Evolutionary conservation across 1,139 yeast genomes (phyloP).

Genomic region (Blastobotrys ciferrii): DNA sequence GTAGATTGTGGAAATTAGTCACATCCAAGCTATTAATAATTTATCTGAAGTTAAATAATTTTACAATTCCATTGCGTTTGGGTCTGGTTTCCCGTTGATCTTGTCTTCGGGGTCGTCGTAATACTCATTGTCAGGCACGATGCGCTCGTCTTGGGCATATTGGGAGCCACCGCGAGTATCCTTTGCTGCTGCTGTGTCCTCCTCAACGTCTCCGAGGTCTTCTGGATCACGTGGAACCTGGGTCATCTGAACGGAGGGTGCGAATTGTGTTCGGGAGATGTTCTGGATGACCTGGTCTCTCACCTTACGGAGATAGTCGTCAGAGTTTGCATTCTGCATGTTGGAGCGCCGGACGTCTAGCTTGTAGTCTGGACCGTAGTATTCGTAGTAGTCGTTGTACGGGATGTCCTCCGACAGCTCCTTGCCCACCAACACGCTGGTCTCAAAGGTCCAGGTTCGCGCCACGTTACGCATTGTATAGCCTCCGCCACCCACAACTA

Average conservation of each 20-base stretch:
- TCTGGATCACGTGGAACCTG: constrained; percentile 85
- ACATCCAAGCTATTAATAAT: background rate
- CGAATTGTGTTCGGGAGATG: constrained; percentile 84
- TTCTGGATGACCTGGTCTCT: constrained; percentile 73
- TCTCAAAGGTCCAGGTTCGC: constrained; percentile 93
- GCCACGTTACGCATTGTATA: constrained; percentile 97
- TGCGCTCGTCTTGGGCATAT: constrained; percentile 70
- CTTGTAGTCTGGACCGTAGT: constrained; percentile 89
- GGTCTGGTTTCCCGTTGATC: constrained; percentile 30
- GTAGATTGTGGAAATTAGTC: too few relatives aligned
- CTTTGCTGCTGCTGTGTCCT: constrained; percentile 77
- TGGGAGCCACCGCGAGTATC: constrained; percentile 93
- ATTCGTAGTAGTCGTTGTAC: constrained; percentile 93
- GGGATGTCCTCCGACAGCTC: constrained; percentile 81
- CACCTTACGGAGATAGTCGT: constrained; percentile 86
- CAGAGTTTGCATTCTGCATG: constrained; percentile 94
- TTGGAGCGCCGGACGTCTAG: constrained; percentile 88
- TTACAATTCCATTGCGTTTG: constrained; percentile 27
- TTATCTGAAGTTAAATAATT: background rate
- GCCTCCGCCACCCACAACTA: constrained; percentile 97
- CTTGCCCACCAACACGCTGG: constrained; percentile 82
- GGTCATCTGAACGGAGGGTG: constrained; percentile 94
- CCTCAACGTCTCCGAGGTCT: constrained; percentile 55
- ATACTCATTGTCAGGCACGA: constrained; percentile 41
- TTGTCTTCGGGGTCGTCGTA: constrained; percentile 38